These are phyloP conservation scores for Closterium sp. DNA, from an alignment of 139 green algal genomes.

Conservation along the genomic window DNA sequence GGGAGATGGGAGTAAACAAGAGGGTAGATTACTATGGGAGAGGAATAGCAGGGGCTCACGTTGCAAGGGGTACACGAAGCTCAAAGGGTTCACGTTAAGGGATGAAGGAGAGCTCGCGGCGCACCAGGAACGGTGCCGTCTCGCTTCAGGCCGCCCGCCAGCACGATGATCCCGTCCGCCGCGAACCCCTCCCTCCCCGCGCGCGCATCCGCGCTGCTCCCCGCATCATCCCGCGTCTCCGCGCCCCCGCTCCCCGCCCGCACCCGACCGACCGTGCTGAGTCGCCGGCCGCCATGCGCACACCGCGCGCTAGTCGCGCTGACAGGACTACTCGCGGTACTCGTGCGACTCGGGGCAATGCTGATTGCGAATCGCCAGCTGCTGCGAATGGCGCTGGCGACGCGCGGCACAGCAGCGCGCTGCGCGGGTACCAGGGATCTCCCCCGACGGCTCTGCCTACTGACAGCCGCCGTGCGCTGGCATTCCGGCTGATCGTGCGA, in stretches of 20 bases:
- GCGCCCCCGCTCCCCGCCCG: background rate
- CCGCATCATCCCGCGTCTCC: background rate
- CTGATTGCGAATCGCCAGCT: background rate
- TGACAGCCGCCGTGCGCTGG: background rate
- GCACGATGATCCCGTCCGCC: slow-evolving; percentile 11
- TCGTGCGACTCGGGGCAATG: background rate
- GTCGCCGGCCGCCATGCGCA: background rate
- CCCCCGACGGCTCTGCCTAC: background rate
- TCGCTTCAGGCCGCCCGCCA: slow-evolving; percentile 22
- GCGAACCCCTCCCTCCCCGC: background rate
- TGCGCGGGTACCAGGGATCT: background rate
- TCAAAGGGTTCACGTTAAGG: background rate
- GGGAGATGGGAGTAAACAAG: too few relatives aligned
- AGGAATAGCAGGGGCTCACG: too few relatives aligned
- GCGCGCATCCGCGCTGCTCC: background rate
- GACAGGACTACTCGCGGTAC: background rate
- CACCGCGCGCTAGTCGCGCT: background rate
- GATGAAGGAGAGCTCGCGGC: background rate
- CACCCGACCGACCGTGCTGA: background rate
- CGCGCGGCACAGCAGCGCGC: too few relatives aligned
- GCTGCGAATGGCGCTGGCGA: background rate
- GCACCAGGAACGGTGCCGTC: slow-evolving; percentile 38
- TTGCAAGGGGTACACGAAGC: background rate
- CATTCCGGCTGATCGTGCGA: background rate
- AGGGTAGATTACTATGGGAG: too few relatives aligned